Base-by-base conservation (phyloP, 805 yeast genomes). In the Cyberlindnera xylosilytica region DNA sequence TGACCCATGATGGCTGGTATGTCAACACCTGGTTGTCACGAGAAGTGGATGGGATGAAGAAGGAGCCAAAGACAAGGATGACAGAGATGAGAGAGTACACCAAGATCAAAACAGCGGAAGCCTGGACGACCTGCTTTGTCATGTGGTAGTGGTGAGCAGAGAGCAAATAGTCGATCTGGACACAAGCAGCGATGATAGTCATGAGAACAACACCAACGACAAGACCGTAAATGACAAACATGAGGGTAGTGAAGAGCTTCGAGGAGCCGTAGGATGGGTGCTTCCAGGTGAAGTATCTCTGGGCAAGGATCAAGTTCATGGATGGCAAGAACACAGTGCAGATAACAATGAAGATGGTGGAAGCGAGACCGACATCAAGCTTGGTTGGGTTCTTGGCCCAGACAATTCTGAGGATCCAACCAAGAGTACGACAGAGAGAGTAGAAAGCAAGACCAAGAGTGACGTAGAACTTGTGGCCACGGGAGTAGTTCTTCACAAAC, bases 1-100 rank as follows among this genome's bases (percentile, higher is more conserved):
- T 78, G 53, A 85, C 75, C 93, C 93, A 85, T 68, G 79, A 78
- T 39, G 93, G 87, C 60, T 80, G 86, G 59, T 76, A 82, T 40
- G 74, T 78, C 50, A 74, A 70, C 31, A 82, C 68, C 37, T 66
- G 59, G 43, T 72, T 73, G 56, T 78, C 83, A 26, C 61, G 61
- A 34, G 66, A 49, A 6, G 86, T 76, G 17, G 86, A 78, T 50
- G 75, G 74, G 53, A 80, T 65, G 41, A 74, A 51, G 54, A 65
- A 83, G 2, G 89, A 76, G 37, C 76, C 52, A 0, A 59, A 58
- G 33, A 83, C 68, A 53, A 84, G 69, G 11, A 63, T 39, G 36
- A 78, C 61, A 2, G 89, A 76, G 3, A 79, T 58, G 36, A 76
- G 61, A 4, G 88, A 76, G 60, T 82, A 84, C 24, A 75, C 39